Base-by-base conservation (phyloP, 2,329 filamentous ascomycete genomes). In the Pleomassaria siparia region DNA sequence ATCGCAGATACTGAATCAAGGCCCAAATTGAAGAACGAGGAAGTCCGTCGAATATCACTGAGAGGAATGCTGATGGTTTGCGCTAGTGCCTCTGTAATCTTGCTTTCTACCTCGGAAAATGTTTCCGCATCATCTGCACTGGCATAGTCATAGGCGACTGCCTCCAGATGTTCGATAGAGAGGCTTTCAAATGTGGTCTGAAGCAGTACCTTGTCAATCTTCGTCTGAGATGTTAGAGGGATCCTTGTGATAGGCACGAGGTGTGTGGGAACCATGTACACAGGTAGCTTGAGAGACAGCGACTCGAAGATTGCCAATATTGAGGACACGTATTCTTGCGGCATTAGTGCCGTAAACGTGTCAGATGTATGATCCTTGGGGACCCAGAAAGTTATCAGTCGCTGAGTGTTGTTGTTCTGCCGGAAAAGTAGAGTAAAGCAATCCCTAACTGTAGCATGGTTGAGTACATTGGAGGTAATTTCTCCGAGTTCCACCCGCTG, bases 1-100 rank as follows among this genome's bases (percentile, higher is more conserved):
- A 96, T 95, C 0, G 88, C 89, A 7, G 86, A 87, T 21, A 96
- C 83, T 0, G 91, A 95, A 64, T 96, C 90, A 5, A 96, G 68
- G 0, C 91, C 91, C 2, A 95, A 69, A n/a, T 80, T 82, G 46
- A 87, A 84, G 50, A 96, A 87, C 0, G 90, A 89, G 0, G 84
- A 86, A 72, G 84, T 85, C 25, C 81, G 80, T 9, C 70, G 73
- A 29, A 95, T 75, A 0, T 75, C 69, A 1, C 65, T 56, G 3
- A 62, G 47, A 0, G 79, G 61, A 1, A 82, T 62, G 0, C 71
- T 63, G 1, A 86, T 74, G 0, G 78, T 71, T 4, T 75, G 57
- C 0, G 80, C 73, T 6, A 95, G 69, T 1, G 78, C 71, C 0
- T 73, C 53, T 1, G 81, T 81, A 44, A 95, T 75, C 0, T 62